Conservation (phyloP, 2,329 filamentous ascomycete species). For the Achaetomium macrosporum region DNA sequence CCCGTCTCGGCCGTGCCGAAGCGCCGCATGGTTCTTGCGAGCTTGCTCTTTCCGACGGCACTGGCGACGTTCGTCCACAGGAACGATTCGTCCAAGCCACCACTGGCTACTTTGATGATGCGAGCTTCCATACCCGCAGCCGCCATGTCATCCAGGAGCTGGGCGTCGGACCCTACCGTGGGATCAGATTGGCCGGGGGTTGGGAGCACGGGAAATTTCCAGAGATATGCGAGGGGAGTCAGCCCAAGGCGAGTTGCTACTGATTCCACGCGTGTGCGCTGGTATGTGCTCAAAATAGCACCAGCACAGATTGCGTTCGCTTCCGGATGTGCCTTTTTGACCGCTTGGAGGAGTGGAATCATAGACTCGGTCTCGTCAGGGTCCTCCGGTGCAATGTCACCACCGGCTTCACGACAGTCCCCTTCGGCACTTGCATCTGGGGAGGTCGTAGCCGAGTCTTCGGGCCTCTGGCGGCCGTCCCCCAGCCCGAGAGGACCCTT, state of each 20-base stretch:
- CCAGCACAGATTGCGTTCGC: conserved; percentile 85
- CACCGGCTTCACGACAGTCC: conserved; percentile 16
- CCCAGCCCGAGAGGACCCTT: neutral
- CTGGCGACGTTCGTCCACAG: conserved; percentile 76
- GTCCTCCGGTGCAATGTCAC: conserved; percentile 17
- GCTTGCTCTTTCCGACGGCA: conserved; percentile 38
- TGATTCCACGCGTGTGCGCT: conserved; percentile 91
- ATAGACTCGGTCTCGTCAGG: conserved; percentile 86
- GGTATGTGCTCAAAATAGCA: conserved; percentile 91
- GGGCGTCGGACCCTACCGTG: conserved; percentile 34
- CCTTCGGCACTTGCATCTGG: neutral
- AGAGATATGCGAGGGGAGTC: conserved; percentile 77
- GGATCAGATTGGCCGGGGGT: conserved; percentile 28
- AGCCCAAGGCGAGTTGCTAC: conserved; percentile 81
- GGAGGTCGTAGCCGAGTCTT: neutral
- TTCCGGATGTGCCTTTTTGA: conserved; percentile 65
- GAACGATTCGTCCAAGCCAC: conserved; percentile 73
- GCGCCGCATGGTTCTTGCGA: conserved; percentile 51
- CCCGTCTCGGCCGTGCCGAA: conserved; percentile 63
- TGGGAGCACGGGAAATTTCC: conserved; percentile 79
- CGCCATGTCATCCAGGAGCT: conserved; percentile 76
- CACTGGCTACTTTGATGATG: conserved; percentile 91
- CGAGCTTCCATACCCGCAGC: conserved; percentile 73
- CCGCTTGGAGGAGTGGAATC: conserved; percentile 62
- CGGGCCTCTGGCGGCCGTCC: neutral